Evolutionary conservation across 352 stramenopile genomes (phyloP).

Genomic region (Pythium phragmitis): DNA sequence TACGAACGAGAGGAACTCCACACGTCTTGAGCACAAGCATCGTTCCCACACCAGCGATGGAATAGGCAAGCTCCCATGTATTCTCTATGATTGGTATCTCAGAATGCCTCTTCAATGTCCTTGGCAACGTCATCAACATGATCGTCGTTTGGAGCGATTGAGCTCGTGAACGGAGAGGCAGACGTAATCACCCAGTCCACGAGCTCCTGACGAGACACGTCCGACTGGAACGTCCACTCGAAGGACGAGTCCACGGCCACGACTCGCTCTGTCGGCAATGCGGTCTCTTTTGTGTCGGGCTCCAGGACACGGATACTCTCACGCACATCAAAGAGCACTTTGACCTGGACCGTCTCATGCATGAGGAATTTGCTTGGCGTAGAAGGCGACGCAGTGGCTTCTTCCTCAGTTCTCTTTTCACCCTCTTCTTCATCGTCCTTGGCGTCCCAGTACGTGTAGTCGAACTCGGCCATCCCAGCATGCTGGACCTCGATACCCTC

Average conservation of each 20-base stretch:
- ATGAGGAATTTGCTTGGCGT: slow-evolving; percentile 35
- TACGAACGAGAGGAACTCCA: slow-evolving; percentile 9
- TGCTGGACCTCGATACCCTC: slow-evolving; percentile 34
- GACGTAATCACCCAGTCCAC: slow-evolving; percentile 43
- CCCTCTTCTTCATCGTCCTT: slow-evolving; percentile 25
- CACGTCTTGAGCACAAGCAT: background rate
- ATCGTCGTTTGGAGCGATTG: slow-evolving; percentile 5
- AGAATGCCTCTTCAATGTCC: slow-evolving; percentile 3
- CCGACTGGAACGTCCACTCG: slow-evolving; percentile 46
- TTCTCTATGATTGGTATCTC: background rate
- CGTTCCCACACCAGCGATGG: background rate
- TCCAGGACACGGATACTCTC: slow-evolving; percentile 31
- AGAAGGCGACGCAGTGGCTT: background rate
- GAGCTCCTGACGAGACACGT: slow-evolving; percentile 36
- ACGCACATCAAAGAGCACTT: slow-evolving; percentile 36
- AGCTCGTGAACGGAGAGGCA: slow-evolving; percentile 30
- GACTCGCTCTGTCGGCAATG: background rate
- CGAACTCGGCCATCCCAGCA: slow-evolving; percentile 28
- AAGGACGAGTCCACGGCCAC: slow-evolving; percentile 33
- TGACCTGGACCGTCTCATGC: slow-evolving; percentile 41
- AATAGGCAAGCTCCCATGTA: background rate
- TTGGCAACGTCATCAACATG: background rate
- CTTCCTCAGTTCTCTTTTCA: slow-evolving; percentile 6
- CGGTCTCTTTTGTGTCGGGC: slow-evolving; percentile 5
- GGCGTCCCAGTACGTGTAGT: slow-evolving; percentile 37